phyloP scores from a whole-genome alignment of 257 asterid genomes.

The Handroanthus guayacan region DNA sequence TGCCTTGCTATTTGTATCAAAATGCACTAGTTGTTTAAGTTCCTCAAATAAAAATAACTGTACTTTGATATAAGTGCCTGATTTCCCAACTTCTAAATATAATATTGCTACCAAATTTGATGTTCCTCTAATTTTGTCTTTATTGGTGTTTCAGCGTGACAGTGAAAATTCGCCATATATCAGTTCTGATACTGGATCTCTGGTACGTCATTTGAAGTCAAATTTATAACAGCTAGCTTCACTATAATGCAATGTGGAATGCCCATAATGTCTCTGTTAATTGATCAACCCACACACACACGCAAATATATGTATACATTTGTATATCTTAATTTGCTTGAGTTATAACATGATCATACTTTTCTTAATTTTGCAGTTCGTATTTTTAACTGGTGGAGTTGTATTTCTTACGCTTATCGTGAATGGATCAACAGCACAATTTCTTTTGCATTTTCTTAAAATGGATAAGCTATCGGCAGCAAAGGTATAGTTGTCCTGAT shows the following conservation, averaged over 20 bases:
- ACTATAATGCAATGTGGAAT: constrained; percentile 18
- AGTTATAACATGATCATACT: constrained; percentile 21
- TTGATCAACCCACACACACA: background rate
- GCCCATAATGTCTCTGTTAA: constrained; percentile 5
- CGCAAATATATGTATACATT: background rate
- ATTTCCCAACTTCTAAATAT: constrained; percentile 31
- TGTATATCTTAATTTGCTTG: constrained; percentile 19
- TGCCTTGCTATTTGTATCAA: constrained; percentile 8
- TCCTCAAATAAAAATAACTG: background rate
- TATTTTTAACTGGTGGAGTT: constrained; percentile 95
- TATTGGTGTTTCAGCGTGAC: constrained; percentile 70
- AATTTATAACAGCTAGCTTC: constrained; percentile 18
- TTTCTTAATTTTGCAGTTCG: constrained; percentile 76
- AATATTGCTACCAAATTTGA: constrained; percentile 18
- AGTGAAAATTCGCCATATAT: constrained; percentile 67
- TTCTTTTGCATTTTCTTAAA: constrained; percentile 64
- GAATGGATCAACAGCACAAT: constrained; percentile 97
- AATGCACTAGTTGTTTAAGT: constrained; percentile 21
- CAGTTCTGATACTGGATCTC: constrained; percentile 82
- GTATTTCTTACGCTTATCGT: constrained; percentile 92
- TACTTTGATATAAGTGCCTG: constrained; percentile 21
- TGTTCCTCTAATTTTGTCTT: constrained; percentile 37
- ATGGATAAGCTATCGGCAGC: constrained; percentile 83
- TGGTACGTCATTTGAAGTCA: constrained; percentile 62
- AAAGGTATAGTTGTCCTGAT: constrained; percentile 60